phyloP scores from a whole-genome alignment of 257 asterid genomes.

The Solanum appendiculatum region DNA sequence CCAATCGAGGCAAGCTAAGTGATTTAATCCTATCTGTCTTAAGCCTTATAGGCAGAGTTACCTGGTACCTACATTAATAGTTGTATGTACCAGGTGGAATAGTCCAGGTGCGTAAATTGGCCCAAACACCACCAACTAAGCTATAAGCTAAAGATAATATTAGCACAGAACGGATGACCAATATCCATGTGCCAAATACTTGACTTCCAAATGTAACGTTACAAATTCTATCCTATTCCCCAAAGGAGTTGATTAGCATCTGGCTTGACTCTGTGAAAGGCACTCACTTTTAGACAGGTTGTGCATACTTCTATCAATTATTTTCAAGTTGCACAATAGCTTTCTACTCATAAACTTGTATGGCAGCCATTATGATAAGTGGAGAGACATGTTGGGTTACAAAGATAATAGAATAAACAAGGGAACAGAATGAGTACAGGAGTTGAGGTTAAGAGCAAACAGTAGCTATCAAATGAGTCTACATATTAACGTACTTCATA shows the following conservation, averaged over 20 bases:
- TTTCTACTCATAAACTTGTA: background rate
- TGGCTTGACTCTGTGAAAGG: background rate
- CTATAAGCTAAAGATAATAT: background rate
- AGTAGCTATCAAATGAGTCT: background rate
- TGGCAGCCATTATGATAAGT: background rate
- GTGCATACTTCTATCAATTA: background rate
- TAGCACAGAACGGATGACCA: background rate
- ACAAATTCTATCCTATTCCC: background rate
- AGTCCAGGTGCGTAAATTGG: background rate
- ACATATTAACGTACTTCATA: background rate
- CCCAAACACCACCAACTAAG: background rate
- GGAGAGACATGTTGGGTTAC: background rate
- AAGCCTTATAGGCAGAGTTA: background rate
- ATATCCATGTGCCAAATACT: background rate
- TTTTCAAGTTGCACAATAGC: background rate
- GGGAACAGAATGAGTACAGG: background rate
- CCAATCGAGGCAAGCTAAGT: background rate
- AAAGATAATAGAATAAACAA: background rate
- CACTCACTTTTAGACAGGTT: background rate
- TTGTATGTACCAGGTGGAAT: background rate
- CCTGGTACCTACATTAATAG: background rate
- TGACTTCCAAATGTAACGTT: background rate
- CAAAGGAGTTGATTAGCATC: background rate
- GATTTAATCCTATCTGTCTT: background rate
- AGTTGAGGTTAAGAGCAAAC: background rate